phyloP scores from a whole-genome alignment of 2,329 filamentous ascomycete genomes.

The Sarocladium brachiariae region DNA sequence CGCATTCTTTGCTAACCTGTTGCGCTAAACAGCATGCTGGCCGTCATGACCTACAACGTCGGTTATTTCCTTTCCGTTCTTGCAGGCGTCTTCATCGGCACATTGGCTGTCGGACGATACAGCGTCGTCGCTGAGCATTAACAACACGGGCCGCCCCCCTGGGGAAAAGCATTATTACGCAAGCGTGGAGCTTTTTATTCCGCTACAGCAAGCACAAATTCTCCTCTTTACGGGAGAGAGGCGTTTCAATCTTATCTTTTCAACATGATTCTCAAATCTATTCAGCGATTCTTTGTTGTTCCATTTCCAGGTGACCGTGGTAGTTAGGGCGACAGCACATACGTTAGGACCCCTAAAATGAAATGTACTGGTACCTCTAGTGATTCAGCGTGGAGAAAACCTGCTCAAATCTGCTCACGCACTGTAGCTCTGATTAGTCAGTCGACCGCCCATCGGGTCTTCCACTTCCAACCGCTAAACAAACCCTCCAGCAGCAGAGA shows the following conservation, averaged over 20 bases:
- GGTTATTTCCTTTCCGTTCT: slow-evolving; percentile 80
- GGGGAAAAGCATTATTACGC: not conserved
- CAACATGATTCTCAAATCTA: no score
- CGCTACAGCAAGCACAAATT: not conserved
- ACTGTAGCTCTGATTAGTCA: no score
- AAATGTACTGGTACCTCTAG: slow-evolving; percentile 29
- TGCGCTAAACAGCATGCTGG: slow-evolving; percentile 67
- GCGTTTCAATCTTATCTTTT: no score
- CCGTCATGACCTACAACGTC: slow-evolving; percentile 83
- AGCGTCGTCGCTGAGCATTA: slow-evolving; percentile 41
- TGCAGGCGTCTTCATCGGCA: slow-evolving; percentile 76
- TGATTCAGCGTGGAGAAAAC: slow-evolving; percentile 27
- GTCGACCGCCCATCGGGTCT: no score
- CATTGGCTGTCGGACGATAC: slow-evolving; percentile 71
- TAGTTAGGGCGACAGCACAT: no score
- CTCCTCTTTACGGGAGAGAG: no score
- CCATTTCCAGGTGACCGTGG: no score
- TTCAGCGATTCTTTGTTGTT: no score
- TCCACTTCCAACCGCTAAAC: no score
- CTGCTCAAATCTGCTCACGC: slow-evolving; percentile 45
- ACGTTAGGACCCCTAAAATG: no score
- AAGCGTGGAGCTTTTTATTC: not conserved
- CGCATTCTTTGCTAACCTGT: not conserved
- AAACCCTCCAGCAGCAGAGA: no score
- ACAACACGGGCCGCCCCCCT: no score